Evolutionary conservation across 2,329 filamentous ascomycete species (phyloP).

Genomic region (Myriosclerotinia duriaeana): DNA sequence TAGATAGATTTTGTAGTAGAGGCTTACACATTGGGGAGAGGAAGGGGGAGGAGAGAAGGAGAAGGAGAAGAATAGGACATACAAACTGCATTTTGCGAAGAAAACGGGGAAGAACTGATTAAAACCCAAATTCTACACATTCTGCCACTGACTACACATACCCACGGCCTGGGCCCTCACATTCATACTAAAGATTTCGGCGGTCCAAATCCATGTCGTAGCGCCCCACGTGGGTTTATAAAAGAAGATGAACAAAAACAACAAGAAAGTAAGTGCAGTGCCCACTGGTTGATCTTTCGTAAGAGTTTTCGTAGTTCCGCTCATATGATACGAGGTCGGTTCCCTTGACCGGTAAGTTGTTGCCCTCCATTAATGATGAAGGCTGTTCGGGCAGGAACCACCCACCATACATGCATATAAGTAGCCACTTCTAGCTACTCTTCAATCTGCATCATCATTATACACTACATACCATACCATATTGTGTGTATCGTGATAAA

Average conservation of each 20-base stretch:
- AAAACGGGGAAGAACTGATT: constrained; percentile 71
- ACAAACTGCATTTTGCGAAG: constrained; percentile 54
- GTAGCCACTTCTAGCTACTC: too few species aligned
- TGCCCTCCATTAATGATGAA: constrained; percentile 66
- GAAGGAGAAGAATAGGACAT: constrained; percentile 5
- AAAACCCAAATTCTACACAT: constrained; percentile 66
- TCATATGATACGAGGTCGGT: constrained; percentile 40
- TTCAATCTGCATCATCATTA: too few species aligned
- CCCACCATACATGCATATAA: too few species aligned
- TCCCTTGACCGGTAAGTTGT: constrained; percentile 46
- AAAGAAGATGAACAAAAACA: constrained; percentile 67
- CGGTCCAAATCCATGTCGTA: constrained; percentile 70
- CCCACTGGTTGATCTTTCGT: constrained; percentile 60
- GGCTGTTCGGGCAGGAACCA: too few species aligned
- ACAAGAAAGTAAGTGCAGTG: constrained; percentile 66
- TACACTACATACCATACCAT: too few species aligned
- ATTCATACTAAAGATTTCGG: constrained; percentile 70
- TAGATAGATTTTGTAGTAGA: constrained; percentile 4
- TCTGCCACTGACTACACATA: constrained; percentile 61
- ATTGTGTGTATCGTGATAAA: too few species aligned
- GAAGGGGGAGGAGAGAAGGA: neutral
- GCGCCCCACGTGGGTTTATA: constrained; percentile 71
- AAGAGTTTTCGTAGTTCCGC: constrained; percentile 45
- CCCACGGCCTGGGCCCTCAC: constrained; percentile 69
- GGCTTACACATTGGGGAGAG: neutral